Conservation (phyloP, 768 basidiomycete species). For the Mycena vitilis region DNA sequence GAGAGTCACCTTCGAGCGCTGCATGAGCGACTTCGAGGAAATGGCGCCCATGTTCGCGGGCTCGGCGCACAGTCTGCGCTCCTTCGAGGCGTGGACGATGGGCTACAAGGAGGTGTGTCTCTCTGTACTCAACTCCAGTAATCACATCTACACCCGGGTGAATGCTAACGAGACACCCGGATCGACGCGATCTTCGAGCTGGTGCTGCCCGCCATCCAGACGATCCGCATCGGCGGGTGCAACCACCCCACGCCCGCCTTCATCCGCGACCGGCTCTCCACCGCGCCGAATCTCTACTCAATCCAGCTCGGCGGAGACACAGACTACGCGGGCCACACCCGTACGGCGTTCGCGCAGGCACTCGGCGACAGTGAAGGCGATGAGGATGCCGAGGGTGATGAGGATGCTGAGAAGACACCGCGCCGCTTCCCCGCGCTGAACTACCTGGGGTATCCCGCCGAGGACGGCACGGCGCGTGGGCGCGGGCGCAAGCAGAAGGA, state of each 20-base stretch:
- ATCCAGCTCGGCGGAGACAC: slow-evolving; percentile 26
- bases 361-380: neutral
- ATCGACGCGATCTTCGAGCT: slow-evolving; percentile 13
- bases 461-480: neutral
- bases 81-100: slow-evolving; percentile 24
- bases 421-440: neutral
- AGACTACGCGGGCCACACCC: neutral
- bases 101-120: neutral
- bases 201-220: slow-evolving; percentile 23
- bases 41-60: slow-evolving; percentile 25
- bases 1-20: slow-evolving; percentile 18
- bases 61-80: slow-evolving; percentile 12
- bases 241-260: slow-evolving; percentile 18
- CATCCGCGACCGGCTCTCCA: slow-evolving; percentile 13
- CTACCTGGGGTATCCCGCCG: neutral
- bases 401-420: neutral
- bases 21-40: slow-evolving; percentile 11
- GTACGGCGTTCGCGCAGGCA: neutral
- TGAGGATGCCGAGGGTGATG: no score
- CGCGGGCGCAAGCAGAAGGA: neutral
- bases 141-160: no score
- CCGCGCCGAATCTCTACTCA: slow-evolving; percentile 13
- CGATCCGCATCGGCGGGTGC: slow-evolving; percentile 19
- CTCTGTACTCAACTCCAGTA: neutral
- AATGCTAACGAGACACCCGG: neutral